Percentiles rank a stretch among this genome's conserved stretches.
Conservation (phyloP, 495 filamentous ascomycete species). For the Corynascus novoguineensis region DNA sequence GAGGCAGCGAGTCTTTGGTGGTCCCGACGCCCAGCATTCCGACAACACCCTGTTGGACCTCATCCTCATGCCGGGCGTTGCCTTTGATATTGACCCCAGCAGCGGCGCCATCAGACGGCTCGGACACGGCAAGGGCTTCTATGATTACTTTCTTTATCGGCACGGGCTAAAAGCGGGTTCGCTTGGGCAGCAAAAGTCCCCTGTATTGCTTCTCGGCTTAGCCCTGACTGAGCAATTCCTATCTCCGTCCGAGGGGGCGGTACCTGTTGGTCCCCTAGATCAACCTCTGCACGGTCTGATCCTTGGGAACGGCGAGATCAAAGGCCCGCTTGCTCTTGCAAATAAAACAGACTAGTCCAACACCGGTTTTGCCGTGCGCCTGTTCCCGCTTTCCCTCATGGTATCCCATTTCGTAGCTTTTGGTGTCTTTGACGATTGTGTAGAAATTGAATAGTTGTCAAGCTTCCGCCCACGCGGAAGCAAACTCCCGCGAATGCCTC, state of each 20-base stretch:
- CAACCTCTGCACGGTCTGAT: slow-evolving; percentile 44
- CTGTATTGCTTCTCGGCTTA: slow-evolving; percentile 67
- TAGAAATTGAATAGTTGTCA: slow-evolving; percentile 5
- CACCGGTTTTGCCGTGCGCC: slow-evolving; percentile 14
- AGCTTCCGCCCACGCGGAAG: not conserved
- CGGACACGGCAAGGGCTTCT: slow-evolving; percentile 95
- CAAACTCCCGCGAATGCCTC: slow-evolving; percentile 6
- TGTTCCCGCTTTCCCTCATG: slow-evolving; percentile 12
- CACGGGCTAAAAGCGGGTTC: slow-evolving; percentile 49
- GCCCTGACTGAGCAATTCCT: slow-evolving; percentile 85
- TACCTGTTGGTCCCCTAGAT: slow-evolving; percentile 41
- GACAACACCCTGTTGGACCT: slow-evolving; percentile 60
- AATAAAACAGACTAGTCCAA: slow-evolving; percentile 17
- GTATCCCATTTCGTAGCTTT: slow-evolving; percentile 20
- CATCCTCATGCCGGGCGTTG: slow-evolving; percentile 89
- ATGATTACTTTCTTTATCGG: slow-evolving; percentile 82
- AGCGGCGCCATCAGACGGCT: slow-evolving; percentile 58
- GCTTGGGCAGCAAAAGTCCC: slow-evolving; percentile 38
- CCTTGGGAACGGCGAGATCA: slow-evolving; percentile 44
- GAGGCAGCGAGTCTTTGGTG: slow-evolving; percentile 65
- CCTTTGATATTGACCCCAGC: slow-evolving; percentile 62
- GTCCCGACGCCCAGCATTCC: slow-evolving; percentile 41
- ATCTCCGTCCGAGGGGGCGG: slow-evolving; percentile 36
- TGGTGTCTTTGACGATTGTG: not conserved
- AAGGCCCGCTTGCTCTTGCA: slow-evolving; percentile 18